These are phyloP conservation scores for Pseudogymnoascus verrucosus DNA, from an alignment of 2,329 filamentous ascomycete genomes.

Conservation along the genomic window DNA sequence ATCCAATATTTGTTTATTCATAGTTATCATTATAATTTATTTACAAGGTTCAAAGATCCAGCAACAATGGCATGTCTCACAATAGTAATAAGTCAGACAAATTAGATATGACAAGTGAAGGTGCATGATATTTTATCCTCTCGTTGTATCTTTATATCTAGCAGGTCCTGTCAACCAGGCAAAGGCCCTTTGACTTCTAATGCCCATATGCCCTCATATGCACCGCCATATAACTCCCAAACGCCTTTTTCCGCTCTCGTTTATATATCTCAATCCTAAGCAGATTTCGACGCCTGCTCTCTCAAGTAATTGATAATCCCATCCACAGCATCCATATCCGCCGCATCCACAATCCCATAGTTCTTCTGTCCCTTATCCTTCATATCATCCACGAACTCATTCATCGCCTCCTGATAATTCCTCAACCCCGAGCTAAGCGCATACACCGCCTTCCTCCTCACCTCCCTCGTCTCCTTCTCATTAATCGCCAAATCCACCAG, in stretches of 20 bases:
- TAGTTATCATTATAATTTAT: background rate
- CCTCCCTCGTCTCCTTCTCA: constrained; percentile 50
- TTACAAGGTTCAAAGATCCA: background rate
- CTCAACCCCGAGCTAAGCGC: constrained; percentile 78
- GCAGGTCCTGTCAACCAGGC: background rate
- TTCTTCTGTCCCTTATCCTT: constrained; percentile 45
- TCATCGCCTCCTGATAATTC: constrained; percentile 82
- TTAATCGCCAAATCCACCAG: constrained; percentile 59
- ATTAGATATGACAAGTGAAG: background rate
- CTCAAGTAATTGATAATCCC: constrained; percentile 60
- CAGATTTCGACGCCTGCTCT: constrained; percentile 33
- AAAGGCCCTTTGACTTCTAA: background rate
- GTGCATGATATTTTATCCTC: background rate
- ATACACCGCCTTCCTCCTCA: constrained; percentile 80
- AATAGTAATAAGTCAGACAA: background rate
- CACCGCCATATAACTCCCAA: background rate
- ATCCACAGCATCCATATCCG: constrained; percentile 82
- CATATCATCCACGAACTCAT: constrained; percentile 56
- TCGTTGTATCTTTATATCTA: background rate
- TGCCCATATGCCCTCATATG: background rate
- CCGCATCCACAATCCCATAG: constrained; percentile 62
- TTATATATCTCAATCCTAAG: background rate
- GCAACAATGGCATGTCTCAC: background rate
- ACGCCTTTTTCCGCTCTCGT: constrained; percentile 1
- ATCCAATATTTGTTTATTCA: background rate